Evolutionary conservation across 768 basidiomycete species (phyloP), one percentile per base, ranked within the genome.

Genomic region (Ephemerocybe angulata): DNA sequence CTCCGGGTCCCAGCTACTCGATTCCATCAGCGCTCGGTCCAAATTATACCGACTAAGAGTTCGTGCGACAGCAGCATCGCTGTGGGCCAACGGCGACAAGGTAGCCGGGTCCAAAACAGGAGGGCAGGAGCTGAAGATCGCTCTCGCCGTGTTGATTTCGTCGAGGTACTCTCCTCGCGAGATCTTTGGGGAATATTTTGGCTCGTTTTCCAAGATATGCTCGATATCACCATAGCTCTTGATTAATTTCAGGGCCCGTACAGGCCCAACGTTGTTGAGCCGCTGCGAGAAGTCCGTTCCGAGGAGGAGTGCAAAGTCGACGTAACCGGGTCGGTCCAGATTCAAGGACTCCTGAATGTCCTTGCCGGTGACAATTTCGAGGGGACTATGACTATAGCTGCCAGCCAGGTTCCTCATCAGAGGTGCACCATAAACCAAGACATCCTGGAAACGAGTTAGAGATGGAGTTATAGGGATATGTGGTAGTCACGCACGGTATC

Each of bases 251-350:
- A 91, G 82, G 1, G 92, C 92, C 2, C 84, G 85, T 0, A 72
- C 64, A 1, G 93, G 93, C 1, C 94, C 94, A 1, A 96, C 75
- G 56, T 87, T 85, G 53, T 82, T 87, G 55, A 97, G 89, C 4
- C 94, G 84, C 43, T 86, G 83, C 0, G 90, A 87, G 62, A 96
- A 95, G 69, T 97, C 94, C 2, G 93, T 96, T 11, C 94, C 94
- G 10, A 94, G 79, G 5, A 97, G 77, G 49, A 96, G 81, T 0
- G 84, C 85, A 68, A 96, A 93, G 70, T 97, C 94, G 61, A 96
- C 67, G 68, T 81, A 94, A 48, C 81, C 66, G 0, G 74, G 63
- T 7, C 76, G 77, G 59, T 80, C 72, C 25, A 97, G 80, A 11
- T 73, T 65, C 31, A 93, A 79, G 6, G 72, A 72, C 0, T 68